Base-by-base conservation (phyloP, 2,329 filamentous ascomycete genomes). In the Penicillium olsonii region DNA sequence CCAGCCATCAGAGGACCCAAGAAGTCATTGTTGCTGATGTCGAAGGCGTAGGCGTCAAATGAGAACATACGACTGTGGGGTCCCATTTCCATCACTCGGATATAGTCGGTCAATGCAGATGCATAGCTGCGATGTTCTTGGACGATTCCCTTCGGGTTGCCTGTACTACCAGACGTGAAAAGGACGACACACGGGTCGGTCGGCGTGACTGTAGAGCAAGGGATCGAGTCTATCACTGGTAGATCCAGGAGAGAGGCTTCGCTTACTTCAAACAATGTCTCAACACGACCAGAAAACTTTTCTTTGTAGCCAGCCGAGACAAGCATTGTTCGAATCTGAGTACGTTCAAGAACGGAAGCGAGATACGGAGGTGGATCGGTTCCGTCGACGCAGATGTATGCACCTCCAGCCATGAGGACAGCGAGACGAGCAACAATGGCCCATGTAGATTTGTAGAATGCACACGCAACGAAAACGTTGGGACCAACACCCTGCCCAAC, bases 301-400 rank as follows among this genome's bases (percentile, higher is more conserved):
- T 37, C 18, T 2, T 35, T 42, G 18, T 52, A 61, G 2, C 51
- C 54, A 0, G 27, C 15, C 8, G 57, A 54, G 0, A 86, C 88
- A 54, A 91, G 74, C 14, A 90, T 78, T 24, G 88, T 84, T 11
- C 76, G 77, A 7, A 87, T 87, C 26, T 78, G 78, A 6, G 86
- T 84, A 73, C 90, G 87, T 34, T 87, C 84, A 45, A 90, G 79
- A 31, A 90, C 87, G 65, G 89, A 87, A 38, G 84, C 80, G 45
- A 91, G 74, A 40, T 90, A 75, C 41, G 82, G 83, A 1, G 85
- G 81, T 17, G 87, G 87, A 53, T 90, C 89, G 2, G 85, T 86
- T 26, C 89, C 78, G 70, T 91, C 87, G 6, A 91, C 80, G 7
- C 90, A 87, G 8, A 91, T 76, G 64, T 89, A 91, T 1, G 87